Evolutionary conservation across 75 land plant species (phyloP).

Genomic region (Isoetes taiwanensis): DNA sequence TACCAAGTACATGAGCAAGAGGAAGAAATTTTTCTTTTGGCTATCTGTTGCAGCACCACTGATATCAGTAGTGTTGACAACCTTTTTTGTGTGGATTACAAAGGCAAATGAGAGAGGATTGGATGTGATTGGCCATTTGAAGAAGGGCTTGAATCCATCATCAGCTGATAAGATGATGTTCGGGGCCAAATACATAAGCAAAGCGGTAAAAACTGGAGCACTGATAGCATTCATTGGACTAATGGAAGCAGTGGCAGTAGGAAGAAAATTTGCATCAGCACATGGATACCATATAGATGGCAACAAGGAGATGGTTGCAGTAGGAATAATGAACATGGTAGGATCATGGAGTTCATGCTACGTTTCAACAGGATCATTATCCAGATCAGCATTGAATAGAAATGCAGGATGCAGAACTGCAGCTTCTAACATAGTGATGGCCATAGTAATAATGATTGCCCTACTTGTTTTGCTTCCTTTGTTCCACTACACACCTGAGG

Average conservation of each 20-base stretch:
- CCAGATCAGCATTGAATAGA: slow-evolving; percentile 68
- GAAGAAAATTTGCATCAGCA: slow-evolving; percentile 1
- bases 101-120: not conserved
- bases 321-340: slow-evolving; percentile 2
- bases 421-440: slow-evolving; percentile 68
- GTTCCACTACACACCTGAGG: slow-evolving; percentile 71
- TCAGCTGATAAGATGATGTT: slow-evolving; percentile 20
- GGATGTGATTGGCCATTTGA: slow-evolving; percentile 49
- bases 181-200: no score
- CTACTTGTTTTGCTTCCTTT: slow-evolving; percentile 55
- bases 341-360: slow-evolving; percentile 1
- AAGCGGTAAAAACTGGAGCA: no score
- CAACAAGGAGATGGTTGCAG: not conserved
- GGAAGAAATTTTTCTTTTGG: no score
- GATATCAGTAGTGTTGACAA: no score
- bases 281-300: not conserved
- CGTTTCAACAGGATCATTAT: slow-evolving; percentile 44
- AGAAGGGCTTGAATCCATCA: slow-evolving; percentile 55
- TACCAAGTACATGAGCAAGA: no score
- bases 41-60: no score
- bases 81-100: no score
- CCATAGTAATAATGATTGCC: slow-evolving; percentile 53
- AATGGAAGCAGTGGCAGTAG: slow-evolving; percentile 5
- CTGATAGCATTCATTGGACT: no score
- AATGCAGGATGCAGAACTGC: slow-evolving; percentile 82